Evolutionary conservation across 169 alveolate genomes (phyloP).

Genomic region (Plasmodium falciparum): DNA sequence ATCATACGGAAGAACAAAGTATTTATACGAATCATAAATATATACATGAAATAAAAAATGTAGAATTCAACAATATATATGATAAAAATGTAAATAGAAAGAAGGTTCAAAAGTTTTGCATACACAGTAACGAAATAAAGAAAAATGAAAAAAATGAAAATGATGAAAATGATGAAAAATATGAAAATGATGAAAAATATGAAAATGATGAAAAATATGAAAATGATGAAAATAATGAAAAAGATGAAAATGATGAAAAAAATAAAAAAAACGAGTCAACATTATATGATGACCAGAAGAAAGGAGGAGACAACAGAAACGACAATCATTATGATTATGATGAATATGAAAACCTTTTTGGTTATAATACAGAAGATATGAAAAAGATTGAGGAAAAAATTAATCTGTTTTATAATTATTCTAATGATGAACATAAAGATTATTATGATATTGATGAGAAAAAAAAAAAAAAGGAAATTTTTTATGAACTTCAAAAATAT

Average conservation of each 20-base stretch:
- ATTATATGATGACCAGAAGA: background rate
- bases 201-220: background rate
- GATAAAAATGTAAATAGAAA: background rate
- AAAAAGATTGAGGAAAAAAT: slow-evolving; percentile 52
- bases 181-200: slow-evolving; percentile 27
- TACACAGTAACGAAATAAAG: background rate
- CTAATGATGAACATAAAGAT: slow-evolving; percentile 15
- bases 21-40: background rate
- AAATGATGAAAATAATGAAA: background rate
- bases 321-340: background rate
- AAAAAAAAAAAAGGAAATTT: slow-evolving; percentile 17
- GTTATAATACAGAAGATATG: slow-evolving; percentile 28
- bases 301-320: background rate
- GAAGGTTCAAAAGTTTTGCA: too few species aligned
- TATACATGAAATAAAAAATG: background rate
- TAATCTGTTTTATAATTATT: slow-evolving; percentile 17
- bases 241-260: background rate
- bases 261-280: background rate
- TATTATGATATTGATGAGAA: slow-evolving; percentile 22
- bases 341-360: slow-evolving; percentile 30
- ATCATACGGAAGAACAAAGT: background rate
- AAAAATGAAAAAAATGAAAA: slow-evolving; percentile 32
- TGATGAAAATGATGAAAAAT: slow-evolving; percentile 19
- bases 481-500: slow-evolving; percentile 30
- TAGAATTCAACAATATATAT: background rate